These are phyloP conservation scores for Lenwebbia sp. DNA, from an alignment of 345 rosid genomes.

Conservation along the genomic window DNA sequence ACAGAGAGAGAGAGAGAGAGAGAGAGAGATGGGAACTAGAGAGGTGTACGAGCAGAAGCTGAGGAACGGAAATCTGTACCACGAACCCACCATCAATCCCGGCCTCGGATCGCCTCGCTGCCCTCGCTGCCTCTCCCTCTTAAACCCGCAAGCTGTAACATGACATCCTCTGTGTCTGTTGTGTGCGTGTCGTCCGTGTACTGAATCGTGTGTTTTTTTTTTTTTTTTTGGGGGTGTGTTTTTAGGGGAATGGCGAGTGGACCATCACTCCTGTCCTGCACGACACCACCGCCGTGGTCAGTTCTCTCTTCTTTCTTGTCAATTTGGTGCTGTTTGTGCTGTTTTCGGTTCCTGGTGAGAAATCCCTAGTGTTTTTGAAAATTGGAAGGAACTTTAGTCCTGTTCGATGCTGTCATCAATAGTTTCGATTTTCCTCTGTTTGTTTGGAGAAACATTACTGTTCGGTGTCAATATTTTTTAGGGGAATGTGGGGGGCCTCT, in stretches of 20 bases:
- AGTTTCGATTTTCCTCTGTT: background rate
- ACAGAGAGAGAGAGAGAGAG: background rate
- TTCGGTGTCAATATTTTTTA: background rate
- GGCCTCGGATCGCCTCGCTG: constrained; percentile 91
- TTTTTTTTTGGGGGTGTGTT: background rate
- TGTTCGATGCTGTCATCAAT: background rate
- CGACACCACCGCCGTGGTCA: constrained; percentile 83
- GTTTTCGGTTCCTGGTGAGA: background rate
- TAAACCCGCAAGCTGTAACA: constrained; percentile 48
- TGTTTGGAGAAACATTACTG: background rate
- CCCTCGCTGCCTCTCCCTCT: constrained; percentile 89
- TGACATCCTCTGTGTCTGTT: background rate
- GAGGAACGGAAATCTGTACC: constrained; percentile 49
- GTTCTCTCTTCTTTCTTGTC: constrained; percentile 1
- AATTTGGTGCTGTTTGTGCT: background rate
- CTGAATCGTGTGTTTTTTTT: background rate
- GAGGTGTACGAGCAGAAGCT: constrained; percentile 85
- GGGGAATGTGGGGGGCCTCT: background rate
- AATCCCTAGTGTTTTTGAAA: background rate
- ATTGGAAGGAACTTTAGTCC: background rate
- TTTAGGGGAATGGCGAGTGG: constrained; percentile 72
- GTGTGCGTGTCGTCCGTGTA: background rate
- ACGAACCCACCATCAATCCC: constrained; percentile 84
- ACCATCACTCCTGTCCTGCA: constrained; percentile 68
- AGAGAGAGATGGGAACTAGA: constrained; percentile 57